These are phyloP conservation scores for Termitomyces sp. DNA, from an alignment of 768 basidiomycete species.

Conservation along the genomic window DNA sequence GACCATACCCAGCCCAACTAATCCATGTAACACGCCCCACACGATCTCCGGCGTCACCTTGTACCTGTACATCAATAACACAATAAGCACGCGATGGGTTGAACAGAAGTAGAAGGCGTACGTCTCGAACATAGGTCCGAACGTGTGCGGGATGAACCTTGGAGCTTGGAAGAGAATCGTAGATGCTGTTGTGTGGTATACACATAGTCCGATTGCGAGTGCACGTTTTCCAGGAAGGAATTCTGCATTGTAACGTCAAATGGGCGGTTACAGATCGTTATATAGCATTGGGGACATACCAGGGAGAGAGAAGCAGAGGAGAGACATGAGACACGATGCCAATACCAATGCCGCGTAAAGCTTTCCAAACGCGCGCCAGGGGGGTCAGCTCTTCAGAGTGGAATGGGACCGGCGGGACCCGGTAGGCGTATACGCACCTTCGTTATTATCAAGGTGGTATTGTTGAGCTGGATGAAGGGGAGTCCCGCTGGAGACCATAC, in stretches of 20 bases:
- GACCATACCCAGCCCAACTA: slow-evolving; percentile 68
- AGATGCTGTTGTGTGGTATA: slow-evolving; percentile 73
- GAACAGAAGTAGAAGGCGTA: too few species aligned
- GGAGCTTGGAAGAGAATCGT: slow-evolving; percentile 75
- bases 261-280: too few species aligned
- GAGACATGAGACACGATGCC: slow-evolving; percentile 54
- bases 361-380: slow-evolving; percentile 32
- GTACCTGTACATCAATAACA: slow-evolving; percentile 31
- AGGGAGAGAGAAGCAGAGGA: slow-evolving; percentile 70
- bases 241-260: slow-evolving; percentile 36
- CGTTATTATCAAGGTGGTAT: slow-evolving; percentile 72
- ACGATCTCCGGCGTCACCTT: slow-evolving; percentile 67
- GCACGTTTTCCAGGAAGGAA: slow-evolving; percentile 86
- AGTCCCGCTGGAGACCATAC: slow-evolving; percentile 57
- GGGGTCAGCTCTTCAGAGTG: neutral
- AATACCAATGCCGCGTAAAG: slow-evolving; percentile 64
- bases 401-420: too few species aligned
- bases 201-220: slow-evolving; percentile 67
- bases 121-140: slow-evolving; percentile 60
- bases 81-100: too few species aligned
- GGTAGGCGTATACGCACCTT: slow-evolving; percentile 47
- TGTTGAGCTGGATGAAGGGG: slow-evolving; percentile 79
- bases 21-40: slow-evolving; percentile 73
- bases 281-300: slow-evolving; percentile 40
- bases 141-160: slow-evolving; percentile 72